Base-by-base conservation (phyloP, 768 basidiomycete species). In the Boletus reticuloceps region DNA sequence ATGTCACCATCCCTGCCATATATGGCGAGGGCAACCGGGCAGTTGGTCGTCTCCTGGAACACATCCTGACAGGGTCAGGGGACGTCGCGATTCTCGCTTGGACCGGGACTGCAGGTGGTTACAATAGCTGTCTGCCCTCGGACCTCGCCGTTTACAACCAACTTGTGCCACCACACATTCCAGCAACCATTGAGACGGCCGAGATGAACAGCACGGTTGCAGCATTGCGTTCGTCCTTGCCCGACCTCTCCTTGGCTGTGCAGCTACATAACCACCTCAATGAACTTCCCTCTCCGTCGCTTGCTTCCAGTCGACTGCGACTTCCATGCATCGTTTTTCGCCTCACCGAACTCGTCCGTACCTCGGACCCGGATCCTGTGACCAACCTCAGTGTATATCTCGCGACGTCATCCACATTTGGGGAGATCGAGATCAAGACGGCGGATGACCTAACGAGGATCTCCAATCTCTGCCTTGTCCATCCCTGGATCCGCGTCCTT, bases 141-240 rank as follows among this genome's bases (percentile, higher is more conserved):
- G 40, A 52, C 20, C 47, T 59, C 13, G 31, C 42, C 2, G 55
- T 59, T 22, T 59, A 50, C 39, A n/a, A 53, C 20, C 17, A 19
- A 22, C 31, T 59, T 5, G 16, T 29, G 0, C 50, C 54, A 11
- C 54, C 42, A 3, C 58, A 56, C 19, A 20, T 58, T 9, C 58
- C 50, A 3, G 12, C 17, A 25, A 32, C 17, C 3, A 32, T 53
- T 9, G 47, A 47, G 37, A 37, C 41, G 29, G 29, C 29, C 0
- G 20, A 52, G 17, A 31, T 56, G 42, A 34, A 49, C 12, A 3
- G 6, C 14, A 53, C 31, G 6, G 39, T 50, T 1, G 22, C 12
- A 9, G 17, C 17, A 16, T 27, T 49, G 13, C 47, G 42, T 5
- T 47, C 50, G 13, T 55, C 50, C 27, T 11, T 56, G 5, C 36